Conservation (phyloP, 2,329 filamentous ascomycete species). For the Cercospora sojina region DNA sequence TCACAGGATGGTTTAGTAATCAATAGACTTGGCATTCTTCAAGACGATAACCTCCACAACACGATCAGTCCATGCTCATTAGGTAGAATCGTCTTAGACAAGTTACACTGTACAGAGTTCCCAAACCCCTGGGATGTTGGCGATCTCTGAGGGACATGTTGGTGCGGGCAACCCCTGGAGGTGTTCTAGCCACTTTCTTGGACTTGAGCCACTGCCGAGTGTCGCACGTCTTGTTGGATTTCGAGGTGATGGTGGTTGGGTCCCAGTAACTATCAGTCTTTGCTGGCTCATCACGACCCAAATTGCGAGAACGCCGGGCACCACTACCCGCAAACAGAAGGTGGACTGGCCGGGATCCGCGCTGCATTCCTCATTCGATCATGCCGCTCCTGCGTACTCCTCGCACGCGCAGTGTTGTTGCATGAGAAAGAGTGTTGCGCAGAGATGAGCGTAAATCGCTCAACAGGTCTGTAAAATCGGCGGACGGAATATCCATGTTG, state of each 20-base stretch:
- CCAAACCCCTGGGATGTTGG: not conserved
- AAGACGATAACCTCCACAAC: too few relatives aligned
- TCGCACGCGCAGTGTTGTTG: not conserved
- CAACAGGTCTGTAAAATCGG: not conserved
- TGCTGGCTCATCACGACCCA: not conserved
- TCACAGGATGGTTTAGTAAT: too few relatives aligned
- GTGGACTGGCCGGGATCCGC: not conserved
- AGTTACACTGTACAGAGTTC: not conserved
- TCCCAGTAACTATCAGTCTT: not conserved
- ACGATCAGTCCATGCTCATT: too few relatives aligned
- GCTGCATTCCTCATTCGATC: not conserved
- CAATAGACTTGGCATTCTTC: too few relatives aligned
- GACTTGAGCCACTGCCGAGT: not conserved
- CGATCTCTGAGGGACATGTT: not conserved
- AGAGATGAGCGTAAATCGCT: not conserved
- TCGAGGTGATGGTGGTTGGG: not conserved
- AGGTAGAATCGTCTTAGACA: too few relatives aligned
- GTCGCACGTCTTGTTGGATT: not conserved
- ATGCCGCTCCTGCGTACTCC: not conserved
- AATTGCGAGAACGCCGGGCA: not conserved
- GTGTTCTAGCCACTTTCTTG: not conserved
- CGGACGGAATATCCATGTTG: not conserved
- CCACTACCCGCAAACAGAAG: not conserved
- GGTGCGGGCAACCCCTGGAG: not conserved
- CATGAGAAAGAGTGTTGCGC: not conserved